Evolutionary conservation across 2,329 filamentous ascomycete genomes (phyloP).

Genomic region (Hymenotorrendiella dingleyae): DNA sequence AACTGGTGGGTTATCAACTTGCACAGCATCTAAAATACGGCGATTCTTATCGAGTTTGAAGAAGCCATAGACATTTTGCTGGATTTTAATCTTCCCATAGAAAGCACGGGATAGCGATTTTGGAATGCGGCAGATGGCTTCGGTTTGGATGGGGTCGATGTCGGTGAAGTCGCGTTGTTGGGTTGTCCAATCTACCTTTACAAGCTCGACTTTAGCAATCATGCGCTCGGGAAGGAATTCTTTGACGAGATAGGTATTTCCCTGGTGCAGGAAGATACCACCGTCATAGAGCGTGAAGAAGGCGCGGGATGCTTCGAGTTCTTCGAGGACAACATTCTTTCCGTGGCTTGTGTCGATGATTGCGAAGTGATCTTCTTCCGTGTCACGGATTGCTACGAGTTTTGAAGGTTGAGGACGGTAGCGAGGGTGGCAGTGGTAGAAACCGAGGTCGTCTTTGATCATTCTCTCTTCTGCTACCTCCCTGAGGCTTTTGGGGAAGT

Average conservation of each 20-base stretch:
- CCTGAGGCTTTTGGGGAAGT: slow-evolving; percentile 71
- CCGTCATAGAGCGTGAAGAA: slow-evolving; percentile 96
- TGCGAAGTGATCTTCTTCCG: slow-evolving; percentile 86
- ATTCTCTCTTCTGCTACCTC: slow-evolving; percentile 71
- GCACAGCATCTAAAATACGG: slow-evolving; percentile 82
- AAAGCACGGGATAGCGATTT: slow-evolving; percentile 65
- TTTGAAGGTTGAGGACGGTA: slow-evolving; percentile 82
- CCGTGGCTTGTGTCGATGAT: slow-evolving; percentile 83
- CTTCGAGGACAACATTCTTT: slow-evolving; percentile 81
- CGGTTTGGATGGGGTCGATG: slow-evolving; percentile 87
- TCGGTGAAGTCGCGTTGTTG: slow-evolving; percentile 90
- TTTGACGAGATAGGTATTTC: slow-evolving; percentile 84
- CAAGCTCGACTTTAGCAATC: slow-evolving; percentile 81
- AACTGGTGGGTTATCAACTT: slow-evolving; percentile 90
- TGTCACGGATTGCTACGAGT: slow-evolving; percentile 83
- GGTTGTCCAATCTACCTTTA: slow-evolving; percentile 93
- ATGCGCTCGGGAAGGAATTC: slow-evolving; percentile 77
- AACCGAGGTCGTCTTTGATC: slow-evolving; percentile 67
- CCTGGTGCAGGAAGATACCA: slow-evolving; percentile 94
- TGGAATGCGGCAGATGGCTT: slow-evolving; percentile 70
- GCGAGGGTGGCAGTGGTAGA: slow-evolving; percentile 83
- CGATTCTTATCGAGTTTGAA: slow-evolving; percentile 90
- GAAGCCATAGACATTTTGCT: slow-evolving; percentile 88
- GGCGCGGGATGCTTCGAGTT: slow-evolving; percentile 91
- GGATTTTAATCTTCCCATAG: slow-evolving; percentile 79